Evolutionary conservation across 768 basidiomycete genomes (phyloP).

Genomic region (Suillus subalutaceus): DNA sequence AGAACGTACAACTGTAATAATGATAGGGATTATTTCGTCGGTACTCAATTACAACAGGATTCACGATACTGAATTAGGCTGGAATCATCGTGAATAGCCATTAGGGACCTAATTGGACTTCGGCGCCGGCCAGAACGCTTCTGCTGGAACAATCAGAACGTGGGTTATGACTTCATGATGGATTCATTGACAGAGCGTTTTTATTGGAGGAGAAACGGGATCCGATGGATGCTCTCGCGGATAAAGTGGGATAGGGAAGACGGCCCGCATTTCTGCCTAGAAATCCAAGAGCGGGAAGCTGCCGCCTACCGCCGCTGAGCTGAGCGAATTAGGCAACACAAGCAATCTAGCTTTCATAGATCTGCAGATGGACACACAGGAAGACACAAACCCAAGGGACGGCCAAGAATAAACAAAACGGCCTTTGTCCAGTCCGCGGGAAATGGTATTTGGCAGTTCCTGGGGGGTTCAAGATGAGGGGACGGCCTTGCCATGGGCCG

Average conservation of each 20-base stretch:
- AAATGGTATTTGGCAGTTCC: slow-evolving; percentile 1
- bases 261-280: background rate
- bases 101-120: background rate
- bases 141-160: slow-evolving; percentile 1
- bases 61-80: background rate
- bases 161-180: background rate
- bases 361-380: slow-evolving; percentile 3
- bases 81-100: background rate
- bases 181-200: background rate
- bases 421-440: slow-evolving; percentile 1
- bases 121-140: background rate
- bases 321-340: background rate
- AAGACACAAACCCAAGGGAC: background rate
- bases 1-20: background rate
- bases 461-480: background rate
- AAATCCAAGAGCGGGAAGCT: background rate
- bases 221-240: background rate
- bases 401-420: background rate
- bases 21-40: background rate
- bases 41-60: background rate
- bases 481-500: background rate
- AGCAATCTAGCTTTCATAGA: background rate
- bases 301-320: background rate
- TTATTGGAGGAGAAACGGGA: background rate
- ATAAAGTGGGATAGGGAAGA: background rate